Conservation (phyloP, 2,329 filamentous ascomycete genomes). For the Monosporascus sp. region DNA sequence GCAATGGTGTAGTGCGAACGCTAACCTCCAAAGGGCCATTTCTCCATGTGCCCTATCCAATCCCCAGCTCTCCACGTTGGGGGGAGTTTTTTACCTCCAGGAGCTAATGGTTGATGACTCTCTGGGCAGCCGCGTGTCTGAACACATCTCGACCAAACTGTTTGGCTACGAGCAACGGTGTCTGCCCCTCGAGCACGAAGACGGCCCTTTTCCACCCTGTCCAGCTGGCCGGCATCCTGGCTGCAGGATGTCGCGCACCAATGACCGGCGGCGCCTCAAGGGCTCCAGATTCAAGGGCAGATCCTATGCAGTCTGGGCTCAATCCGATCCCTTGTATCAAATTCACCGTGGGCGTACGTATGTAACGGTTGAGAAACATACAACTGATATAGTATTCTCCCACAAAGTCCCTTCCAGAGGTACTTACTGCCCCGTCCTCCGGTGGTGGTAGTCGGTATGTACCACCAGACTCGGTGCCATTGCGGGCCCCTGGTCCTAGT, state of each 20-base stretch:
- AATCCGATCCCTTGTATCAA: slow-evolving; percentile 19
- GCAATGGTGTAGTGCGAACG: background rate
- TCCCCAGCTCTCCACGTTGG: slow-evolving; percentile 18
- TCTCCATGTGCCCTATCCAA: slow-evolving; percentile 16
- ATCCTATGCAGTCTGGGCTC: slow-evolving; percentile 20
- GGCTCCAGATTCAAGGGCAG: slow-evolving; percentile 14
- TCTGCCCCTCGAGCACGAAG: slow-evolving; percentile 16
- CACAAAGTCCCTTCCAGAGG: background rate
- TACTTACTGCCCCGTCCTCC: background rate
- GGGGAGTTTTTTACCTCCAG: slow-evolving; percentile 5
- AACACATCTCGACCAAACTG: slow-evolving; percentile 23
- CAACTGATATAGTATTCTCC: background rate
- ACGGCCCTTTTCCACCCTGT: slow-evolving; percentile 27
- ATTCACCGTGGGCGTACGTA: slow-evolving; percentile 3
- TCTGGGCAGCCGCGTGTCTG: slow-evolving; percentile 12
- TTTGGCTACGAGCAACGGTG: slow-evolving; percentile 12
- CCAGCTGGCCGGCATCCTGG: slow-evolving; percentile 18
- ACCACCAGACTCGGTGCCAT: background rate
- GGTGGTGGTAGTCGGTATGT: background rate
- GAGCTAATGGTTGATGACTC: background rate
- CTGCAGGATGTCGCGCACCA: slow-evolving; percentile 18
- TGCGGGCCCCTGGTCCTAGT: background rate
- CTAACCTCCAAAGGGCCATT: slow-evolving; percentile 2
- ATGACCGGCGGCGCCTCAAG: slow-evolving; percentile 16
- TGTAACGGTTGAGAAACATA: slow-evolving; percentile 14